phyloP scores from a whole-genome alignment of 2,329 filamentous ascomycete genomes.

The Didymella sp. region DNA sequence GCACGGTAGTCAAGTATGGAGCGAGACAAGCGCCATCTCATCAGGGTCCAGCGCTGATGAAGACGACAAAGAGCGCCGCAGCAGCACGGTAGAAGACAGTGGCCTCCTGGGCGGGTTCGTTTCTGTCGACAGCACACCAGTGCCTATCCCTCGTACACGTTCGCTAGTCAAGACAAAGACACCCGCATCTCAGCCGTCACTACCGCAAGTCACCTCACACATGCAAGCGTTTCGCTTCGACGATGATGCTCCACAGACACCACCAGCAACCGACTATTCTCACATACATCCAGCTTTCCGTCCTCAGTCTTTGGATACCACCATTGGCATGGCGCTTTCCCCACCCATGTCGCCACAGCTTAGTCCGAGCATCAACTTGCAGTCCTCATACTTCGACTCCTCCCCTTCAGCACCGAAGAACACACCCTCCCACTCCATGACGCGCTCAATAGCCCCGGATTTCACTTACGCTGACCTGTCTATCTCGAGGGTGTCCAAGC shows the following conservation, averaged over 20 bases:
- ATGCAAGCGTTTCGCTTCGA: conserved; percentile 14
- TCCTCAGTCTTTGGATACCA: conserved; percentile 1
- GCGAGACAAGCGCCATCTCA: conserved; percentile 38
- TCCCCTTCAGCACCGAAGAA: background rate
- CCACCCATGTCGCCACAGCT: conserved; percentile 19
- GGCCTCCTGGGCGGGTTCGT: conserved; percentile 42
- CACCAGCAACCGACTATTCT: background rate
- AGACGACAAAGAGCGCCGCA: conserved; percentile 21
- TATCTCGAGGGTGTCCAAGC: background rate
- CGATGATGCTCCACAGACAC: conserved; percentile 2
- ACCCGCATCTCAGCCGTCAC: background rate
- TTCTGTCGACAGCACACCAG: conserved; percentile 24
- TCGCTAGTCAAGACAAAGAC: conserved; percentile 2
- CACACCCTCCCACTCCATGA: background rate
- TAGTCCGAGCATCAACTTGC: background rate
- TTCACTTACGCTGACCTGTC: conserved; percentile 6
- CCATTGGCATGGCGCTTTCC: conserved; percentile 27
- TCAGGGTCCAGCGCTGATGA: conserved; percentile 39
- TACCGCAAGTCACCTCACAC: background rate
- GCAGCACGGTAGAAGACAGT: conserved; percentile 30
- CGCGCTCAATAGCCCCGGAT: background rate
- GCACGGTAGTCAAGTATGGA: conserved; percentile 38
- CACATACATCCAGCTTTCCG: conserved; percentile 17
- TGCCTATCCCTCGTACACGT: conserved; percentile 10
- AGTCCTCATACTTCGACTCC: background rate